These are phyloP conservation scores for Epicoccum nigrum DNA, from an alignment of 2,329 filamentous ascomycete species.

Conservation along the genomic window DNA sequence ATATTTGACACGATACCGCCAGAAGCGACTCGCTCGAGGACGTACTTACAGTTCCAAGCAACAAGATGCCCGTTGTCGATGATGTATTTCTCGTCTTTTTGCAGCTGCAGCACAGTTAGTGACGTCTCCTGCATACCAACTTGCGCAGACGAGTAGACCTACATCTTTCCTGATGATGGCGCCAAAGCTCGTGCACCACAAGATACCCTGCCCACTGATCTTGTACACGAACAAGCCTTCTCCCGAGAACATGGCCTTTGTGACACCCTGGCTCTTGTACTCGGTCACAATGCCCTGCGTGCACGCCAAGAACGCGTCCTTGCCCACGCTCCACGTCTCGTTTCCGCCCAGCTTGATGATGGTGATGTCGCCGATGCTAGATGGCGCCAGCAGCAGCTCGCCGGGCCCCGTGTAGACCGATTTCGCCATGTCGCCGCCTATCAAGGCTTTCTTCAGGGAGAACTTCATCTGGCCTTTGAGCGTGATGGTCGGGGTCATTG, in stretches of 20 bases:
- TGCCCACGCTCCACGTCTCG: slow-evolving; percentile 82
- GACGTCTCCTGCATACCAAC: too few species aligned
- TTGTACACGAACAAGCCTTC: slow-evolving; percentile 92
- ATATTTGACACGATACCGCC: slow-evolving; percentile 92
- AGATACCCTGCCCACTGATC: slow-evolving; percentile 76
- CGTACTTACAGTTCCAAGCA: slow-evolving; percentile 95
- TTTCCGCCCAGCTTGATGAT: slow-evolving; percentile 74
- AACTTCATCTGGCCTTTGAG: slow-evolving; percentile 85
- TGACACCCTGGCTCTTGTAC: slow-evolving; percentile 82
- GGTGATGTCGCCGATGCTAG: slow-evolving; percentile 82
- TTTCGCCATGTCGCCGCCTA: slow-evolving; percentile 76
- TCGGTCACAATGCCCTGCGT: slow-evolving; percentile 90
- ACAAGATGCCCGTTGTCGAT: slow-evolving; percentile 93
- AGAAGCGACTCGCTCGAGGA: slow-evolving; percentile 85
- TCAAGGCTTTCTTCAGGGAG: slow-evolving; percentile 87
- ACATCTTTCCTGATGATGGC: slow-evolving; percentile 95
- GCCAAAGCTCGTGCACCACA: slow-evolving; percentile 93
- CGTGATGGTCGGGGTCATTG: slow-evolving; percentile 88
- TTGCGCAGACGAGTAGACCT: slow-evolving; percentile 46
- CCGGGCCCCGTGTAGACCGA: slow-evolving; percentile 89
- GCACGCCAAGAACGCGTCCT: slow-evolving; percentile 82
- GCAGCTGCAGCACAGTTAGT: slow-evolving; percentile 47
- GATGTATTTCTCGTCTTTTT: slow-evolving; percentile 81
- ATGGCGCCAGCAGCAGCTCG: slow-evolving; percentile 83
- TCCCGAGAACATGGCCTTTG: slow-evolving; percentile 91